Conservation (phyloP, 2,329 filamentous ascomycete genomes). For the Fusarium sp. region DNA sequence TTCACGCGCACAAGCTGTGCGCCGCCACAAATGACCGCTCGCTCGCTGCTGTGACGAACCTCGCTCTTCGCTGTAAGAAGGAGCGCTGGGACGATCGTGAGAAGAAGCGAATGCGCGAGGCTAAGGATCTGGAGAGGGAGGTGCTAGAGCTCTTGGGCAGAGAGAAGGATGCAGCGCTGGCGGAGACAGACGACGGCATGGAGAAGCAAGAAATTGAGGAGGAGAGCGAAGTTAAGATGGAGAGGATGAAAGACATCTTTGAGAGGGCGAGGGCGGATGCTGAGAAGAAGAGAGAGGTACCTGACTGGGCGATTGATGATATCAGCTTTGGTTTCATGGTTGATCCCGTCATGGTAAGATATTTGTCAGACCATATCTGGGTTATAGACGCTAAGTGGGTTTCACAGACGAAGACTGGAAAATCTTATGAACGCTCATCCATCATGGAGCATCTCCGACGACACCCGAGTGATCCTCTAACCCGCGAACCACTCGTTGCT, state of each 20-base stretch:
- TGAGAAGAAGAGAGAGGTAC: conserved; percentile 72
- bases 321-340: conserved; percentile 83
- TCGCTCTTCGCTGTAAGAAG: conserved; percentile 87
- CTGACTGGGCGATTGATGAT: conserved; percentile 83
- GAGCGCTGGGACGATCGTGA: conserved; percentile 87
- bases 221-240: conserved; percentile 65
- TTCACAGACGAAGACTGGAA: conserved; percentile 82
- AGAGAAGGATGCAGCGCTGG: conserved; percentile 62
- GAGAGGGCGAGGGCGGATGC: conserved; percentile 63
- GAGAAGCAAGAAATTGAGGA: conserved; percentile 64
- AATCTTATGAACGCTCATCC: conserved; percentile 89
- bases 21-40: conserved; percentile 74
- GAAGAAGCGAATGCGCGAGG: conserved; percentile 69
- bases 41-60: conserved; percentile 78
- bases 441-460: conserved; percentile 89
- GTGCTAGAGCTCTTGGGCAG: conserved; percentile 67
- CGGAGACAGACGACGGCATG: conserved; percentile 60
- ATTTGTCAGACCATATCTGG: background rate
- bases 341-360: conserved; percentile 74
- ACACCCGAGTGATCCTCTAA: conserved; percentile 84
- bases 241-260: conserved; percentile 64
- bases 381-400: conserved; percentile 22
- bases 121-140: conserved; percentile 72
- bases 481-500: conserved; percentile 78
- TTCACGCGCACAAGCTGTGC: conserved; percentile 81